Evolutionary conservation across 495 filamentous ascomycete species (phyloP).

Genomic region (Annulohypoxylon maeteangense): DNA sequence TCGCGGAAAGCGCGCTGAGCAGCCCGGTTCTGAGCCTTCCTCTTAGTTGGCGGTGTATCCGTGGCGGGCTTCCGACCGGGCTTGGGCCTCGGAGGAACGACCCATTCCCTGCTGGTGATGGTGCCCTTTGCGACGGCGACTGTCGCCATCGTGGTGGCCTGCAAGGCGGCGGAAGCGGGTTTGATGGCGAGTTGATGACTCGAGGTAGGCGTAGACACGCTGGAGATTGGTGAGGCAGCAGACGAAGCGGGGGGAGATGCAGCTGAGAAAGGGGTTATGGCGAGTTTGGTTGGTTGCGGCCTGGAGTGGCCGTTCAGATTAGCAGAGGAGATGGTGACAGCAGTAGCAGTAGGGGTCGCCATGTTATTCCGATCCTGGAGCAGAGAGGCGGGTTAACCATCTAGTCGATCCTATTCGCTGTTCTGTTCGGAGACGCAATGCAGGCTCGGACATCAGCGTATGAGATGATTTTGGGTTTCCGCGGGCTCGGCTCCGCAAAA

Average conservation of each 20-base stretch:
- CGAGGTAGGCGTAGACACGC: conserved; percentile 44
- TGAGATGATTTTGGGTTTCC: conserved; percentile 28
- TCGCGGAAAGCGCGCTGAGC: conserved; percentile 94
- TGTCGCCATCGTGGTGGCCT: conserved; percentile 42
- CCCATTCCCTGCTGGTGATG: conserved; percentile 85
- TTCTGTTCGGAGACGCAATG: conserved; percentile 35
- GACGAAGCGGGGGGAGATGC: conserved; percentile 45
- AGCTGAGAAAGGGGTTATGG: conserved; percentile 44
- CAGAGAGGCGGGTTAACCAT: conserved; percentile 30
- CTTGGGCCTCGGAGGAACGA: conserved; percentile 87
- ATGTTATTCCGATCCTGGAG: conserved; percentile 42
- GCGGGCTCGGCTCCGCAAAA: conserved; percentile 34
- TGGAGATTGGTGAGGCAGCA: conserved; percentile 40
- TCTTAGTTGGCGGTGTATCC: conserved; percentile 89
- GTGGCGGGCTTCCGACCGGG: conserved; percentile 94
- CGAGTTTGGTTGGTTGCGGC: conserved; percentile 44
- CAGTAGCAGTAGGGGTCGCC: conserved; percentile 37
- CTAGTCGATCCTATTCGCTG: conserved; percentile 38
- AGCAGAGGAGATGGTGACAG: conserved; percentile 16
- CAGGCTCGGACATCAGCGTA: conserved; percentile 41
- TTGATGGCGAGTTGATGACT: conserved; percentile 43
- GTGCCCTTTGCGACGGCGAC: conserved; percentile 50
- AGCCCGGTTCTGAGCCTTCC: conserved; percentile 93
- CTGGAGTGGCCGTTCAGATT: conserved; percentile 34
- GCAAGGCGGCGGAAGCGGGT: conserved; percentile 27